Percentiles rank a stretch among this genome's conserved stretches.
phyloP scores from a whole-genome alignment of 2,329 filamentous ascomycete species.

The Fusarium sp. region DNA sequence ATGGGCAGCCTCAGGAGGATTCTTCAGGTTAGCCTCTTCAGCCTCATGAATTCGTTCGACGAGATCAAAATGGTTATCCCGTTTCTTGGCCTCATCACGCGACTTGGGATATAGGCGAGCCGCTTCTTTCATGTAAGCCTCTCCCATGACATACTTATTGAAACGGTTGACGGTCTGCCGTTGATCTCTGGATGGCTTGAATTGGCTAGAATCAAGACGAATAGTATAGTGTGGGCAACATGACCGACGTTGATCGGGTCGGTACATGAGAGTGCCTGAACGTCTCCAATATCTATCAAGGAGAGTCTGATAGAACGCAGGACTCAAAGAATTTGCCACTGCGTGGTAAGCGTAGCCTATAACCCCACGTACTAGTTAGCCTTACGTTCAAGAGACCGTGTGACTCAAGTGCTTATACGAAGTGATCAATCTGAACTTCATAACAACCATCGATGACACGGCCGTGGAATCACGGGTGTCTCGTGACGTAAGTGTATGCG shows the following conservation, averaged over 20 bases:
- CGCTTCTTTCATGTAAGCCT: slow-evolving; percentile 70
- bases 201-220: slow-evolving; percentile 70
- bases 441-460: slow-evolving; percentile 10
- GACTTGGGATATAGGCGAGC: slow-evolving; percentile 71
- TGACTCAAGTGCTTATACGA: not conserved
- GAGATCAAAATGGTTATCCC: slow-evolving; percentile 74
- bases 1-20: slow-evolving; percentile 71
- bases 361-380: slow-evolving; percentile 37
- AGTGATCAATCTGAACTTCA: not conserved
- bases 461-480: not conserved
- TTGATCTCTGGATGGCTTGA: slow-evolving; percentile 75
- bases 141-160: slow-evolving; percentile 74
- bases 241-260: slow-evolving; percentile 78
- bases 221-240: slow-evolving; percentile 95
- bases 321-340: slow-evolving; percentile 65
- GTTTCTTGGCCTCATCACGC: slow-evolving; percentile 69
- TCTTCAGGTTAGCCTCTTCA: slow-evolving; percentile 63
- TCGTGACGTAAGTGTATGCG: slow-evolving; percentile 6
- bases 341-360: slow-evolving; percentile 79
- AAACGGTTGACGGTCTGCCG: slow-evolving; percentile 80
- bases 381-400: slow-evolving; percentile 1
- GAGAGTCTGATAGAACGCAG: slow-evolving; percentile 74
- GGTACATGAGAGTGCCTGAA: slow-evolving; percentile 75
- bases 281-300: slow-evolving; percentile 81
- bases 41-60: slow-evolving; percentile 73